Conservation (phyloP, 179 eudicot species). For the Heliamphora pulchella region DNA sequence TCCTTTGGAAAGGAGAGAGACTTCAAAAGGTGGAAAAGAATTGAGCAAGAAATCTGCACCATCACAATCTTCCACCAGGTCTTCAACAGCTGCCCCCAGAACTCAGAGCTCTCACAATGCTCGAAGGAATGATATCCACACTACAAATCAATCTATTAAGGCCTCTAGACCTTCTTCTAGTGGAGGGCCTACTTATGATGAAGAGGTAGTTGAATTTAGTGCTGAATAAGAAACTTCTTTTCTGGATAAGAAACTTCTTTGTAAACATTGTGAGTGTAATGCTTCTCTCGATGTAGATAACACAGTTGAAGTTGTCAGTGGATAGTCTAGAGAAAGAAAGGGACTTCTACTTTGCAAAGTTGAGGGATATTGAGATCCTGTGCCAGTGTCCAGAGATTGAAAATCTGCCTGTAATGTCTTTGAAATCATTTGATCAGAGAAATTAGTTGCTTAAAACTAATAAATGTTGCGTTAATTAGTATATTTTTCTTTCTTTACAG, state of each 20-base stretch:
- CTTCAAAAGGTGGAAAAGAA: conserved; percentile 73
- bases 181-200: conserved; percentile 44
- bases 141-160: conserved; percentile 43
- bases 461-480: background rate
- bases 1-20: conserved; percentile 74
- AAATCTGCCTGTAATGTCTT: conserved; percentile 45
- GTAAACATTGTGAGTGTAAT: background rate
- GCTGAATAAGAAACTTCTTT: background rate
- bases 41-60: conserved; percentile 47
- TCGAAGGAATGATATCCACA: conserved; percentile 45
- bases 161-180: conserved; percentile 43
- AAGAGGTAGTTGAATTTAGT: conserved; percentile 44
- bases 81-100: conserved; percentile 35
- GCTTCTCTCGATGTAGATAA: conserved; percentile 43
- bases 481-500: conserved; percentile 24
- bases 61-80: conserved; percentile 43
- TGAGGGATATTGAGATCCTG: conserved; percentile 78
- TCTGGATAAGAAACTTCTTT: background rate
- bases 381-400: conserved; percentile 77
- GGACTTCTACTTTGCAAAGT: conserved; percentile 85
- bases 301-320: conserved; percentile 73
- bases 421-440: background rate
- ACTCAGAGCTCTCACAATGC: conserved; percentile 37
- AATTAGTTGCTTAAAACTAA: background rate
- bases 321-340: conserved; percentile 89